phyloP scores from a whole-genome alignment of 2,329 filamentous ascomycete species.

The Xylariaceae sp. region DNA sequence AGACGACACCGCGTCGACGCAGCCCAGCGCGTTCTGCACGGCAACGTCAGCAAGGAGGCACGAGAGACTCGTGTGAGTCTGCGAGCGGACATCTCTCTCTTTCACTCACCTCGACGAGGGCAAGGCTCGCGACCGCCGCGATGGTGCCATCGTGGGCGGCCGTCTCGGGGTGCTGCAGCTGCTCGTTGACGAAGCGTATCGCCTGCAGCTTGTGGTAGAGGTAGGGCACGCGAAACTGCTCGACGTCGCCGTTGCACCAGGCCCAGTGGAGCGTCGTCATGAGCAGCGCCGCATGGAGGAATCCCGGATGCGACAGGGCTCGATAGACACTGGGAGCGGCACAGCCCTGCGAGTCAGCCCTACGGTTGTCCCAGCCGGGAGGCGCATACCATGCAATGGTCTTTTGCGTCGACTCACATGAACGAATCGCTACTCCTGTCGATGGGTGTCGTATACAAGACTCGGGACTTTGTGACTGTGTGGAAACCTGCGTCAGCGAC shows the following conservation, averaged over 20 bases:
- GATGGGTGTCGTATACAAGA: constrained; percentile 33
- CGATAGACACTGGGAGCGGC: constrained; percentile 29
- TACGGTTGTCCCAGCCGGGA: neutral
- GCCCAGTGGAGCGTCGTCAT: constrained; percentile 38
- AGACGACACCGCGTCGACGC: constrained; percentile 29
- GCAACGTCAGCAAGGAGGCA: constrained; percentile 9
- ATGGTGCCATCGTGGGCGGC: constrained; percentile 34
- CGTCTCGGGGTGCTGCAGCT: constrained; percentile 30
- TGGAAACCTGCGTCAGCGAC: constrained; percentile 6
- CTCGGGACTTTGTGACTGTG: constrained; percentile 33
- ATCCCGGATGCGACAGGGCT: constrained; percentile 36
- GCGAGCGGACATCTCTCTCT: no score
- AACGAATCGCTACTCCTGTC: constrained; percentile 27
- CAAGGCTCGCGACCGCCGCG: constrained; percentile 35
- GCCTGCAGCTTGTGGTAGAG: constrained; percentile 39
- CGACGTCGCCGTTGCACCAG: constrained; percentile 37
- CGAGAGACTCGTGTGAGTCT: no score
- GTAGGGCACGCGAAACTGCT: constrained; percentile 36
- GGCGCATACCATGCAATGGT: constrained; percentile 1
- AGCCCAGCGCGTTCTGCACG: constrained; percentile 33
- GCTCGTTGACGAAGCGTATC: constrained; percentile 37
- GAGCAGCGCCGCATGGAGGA: constrained; percentile 37
- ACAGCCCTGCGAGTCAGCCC: no score
- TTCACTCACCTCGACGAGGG: constrained; percentile 35
- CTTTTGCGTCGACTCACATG: constrained; percentile 18